Evolutionary conservation across 2,329 filamentous ascomycete species (phyloP).

Genomic region (Pyrenochaeta sp.): DNA sequence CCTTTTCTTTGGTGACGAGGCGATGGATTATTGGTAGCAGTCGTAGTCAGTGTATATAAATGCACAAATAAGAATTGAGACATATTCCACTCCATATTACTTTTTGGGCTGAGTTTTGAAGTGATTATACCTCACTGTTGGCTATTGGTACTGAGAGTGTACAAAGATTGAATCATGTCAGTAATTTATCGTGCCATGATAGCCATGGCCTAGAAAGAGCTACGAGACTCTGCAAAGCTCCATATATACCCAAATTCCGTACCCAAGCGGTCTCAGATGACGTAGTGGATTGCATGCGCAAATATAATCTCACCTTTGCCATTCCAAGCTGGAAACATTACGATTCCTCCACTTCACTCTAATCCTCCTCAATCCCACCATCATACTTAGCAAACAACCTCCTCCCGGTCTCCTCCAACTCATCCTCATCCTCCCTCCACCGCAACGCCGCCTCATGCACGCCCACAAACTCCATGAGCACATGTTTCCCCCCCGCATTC

Average conservation of each 20-base stretch:
- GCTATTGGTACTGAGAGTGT: no score
- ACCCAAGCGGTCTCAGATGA: no score
- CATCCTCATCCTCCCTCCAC: constrained; percentile 15
- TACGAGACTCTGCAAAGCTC: no score
- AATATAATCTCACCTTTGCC: no score
- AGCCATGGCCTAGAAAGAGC: no score
- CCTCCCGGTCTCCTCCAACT: constrained; percentile 26
- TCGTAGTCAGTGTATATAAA: neutral
- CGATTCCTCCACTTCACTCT: neutral
- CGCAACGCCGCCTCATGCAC: constrained; percentile 18
- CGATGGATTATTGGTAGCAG: neutral
- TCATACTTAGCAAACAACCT: constrained; percentile 30
- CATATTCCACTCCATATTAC: neutral
- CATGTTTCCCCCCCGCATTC: constrained; percentile 4
- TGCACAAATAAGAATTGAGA: neutral
- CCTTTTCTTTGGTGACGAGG: no score
- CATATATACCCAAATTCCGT: no score
- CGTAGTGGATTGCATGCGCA: no score
- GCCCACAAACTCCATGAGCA: constrained; percentile 30
- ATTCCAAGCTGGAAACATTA: neutral
- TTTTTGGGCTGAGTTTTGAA: no score
- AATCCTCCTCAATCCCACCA: constrained; percentile 5
- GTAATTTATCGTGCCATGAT: no score
- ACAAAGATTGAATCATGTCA: no score
- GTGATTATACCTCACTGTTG: no score